A percentile compares a stretch with the other conserved stretches of the same genome.
These are phyloP conservation scores for Berberis vulgaris DNA, from an alignment of 164 flowering plant species.

Conservation along the genomic window DNA sequence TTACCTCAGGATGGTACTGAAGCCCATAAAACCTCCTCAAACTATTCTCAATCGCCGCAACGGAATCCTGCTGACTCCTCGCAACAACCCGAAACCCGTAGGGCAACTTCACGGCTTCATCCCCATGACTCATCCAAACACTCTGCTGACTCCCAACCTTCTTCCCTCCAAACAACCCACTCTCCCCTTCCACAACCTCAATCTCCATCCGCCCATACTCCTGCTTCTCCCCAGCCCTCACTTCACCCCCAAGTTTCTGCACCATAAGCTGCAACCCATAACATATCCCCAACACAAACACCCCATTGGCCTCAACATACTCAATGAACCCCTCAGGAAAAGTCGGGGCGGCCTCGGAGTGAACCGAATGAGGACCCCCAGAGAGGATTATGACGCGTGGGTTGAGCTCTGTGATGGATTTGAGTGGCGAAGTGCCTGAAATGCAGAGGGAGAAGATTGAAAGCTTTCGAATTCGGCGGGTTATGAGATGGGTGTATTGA, in stretches of 20 bases:
- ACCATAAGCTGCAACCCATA: constrained; percentile 88
- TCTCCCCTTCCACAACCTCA: constrained; percentile 26
- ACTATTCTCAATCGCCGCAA: constrained; percentile 68
- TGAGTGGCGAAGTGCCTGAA: constrained; percentile 67
- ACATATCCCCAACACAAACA: constrained; percentile 76
- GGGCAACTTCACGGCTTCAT: constrained; percentile 67
- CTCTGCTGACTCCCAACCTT: constrained; percentile 48
- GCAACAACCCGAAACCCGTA: constrained; percentile 72
- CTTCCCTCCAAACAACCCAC: constrained; percentile 44
- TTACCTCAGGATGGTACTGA: constrained; percentile 95
- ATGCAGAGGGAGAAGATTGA: constrained; percentile 80
- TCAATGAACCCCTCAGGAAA: constrained; percentile 71
- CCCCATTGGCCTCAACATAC: constrained; percentile 50
- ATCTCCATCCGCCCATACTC: constrained; percentile 96
- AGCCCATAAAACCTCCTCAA: constrained; percentile 67
- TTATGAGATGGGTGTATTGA: constrained; percentile 94
- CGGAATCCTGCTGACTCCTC: constrained; percentile 56
- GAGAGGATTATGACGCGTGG: constrained; percentile 84
- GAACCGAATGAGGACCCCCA: constrained; percentile 94
- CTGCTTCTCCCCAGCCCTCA: constrained; percentile 58
- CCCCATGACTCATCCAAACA: constrained; percentile 99
- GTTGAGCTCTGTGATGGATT: constrained; percentile 45
- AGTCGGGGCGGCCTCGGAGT: constrained; percentile 47
- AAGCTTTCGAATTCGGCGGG: constrained; percentile 79
- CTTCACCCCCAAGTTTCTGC: constrained; percentile 83